Evolutionary conservation across 352 stramenopile genomes (phyloP), one percentile per base, ranked within the genome.

Genomic region (Pilasporangium apinafurcum): DNA sequence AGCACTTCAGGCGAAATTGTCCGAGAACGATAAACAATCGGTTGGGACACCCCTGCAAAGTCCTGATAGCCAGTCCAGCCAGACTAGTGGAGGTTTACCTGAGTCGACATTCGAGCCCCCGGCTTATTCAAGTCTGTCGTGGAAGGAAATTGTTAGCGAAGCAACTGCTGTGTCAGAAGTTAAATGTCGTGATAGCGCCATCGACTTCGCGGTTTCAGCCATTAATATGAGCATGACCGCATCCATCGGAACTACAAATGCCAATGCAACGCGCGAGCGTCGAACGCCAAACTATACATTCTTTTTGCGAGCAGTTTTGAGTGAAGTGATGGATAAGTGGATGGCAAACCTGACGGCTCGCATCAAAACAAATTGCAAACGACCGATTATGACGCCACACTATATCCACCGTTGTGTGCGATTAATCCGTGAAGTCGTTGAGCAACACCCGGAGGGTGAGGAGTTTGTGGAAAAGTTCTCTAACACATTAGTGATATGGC

Each of bases 291-390:
- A 89, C 56, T 92, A 92, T 55, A 66, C 92, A 18, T 94, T 94
- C 50, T 84, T 94, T 37, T 71, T 94, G 14, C 67, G 83, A 36
- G 83, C 78, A 17, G 63, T 92, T 21, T 56, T 94, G 27, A 90
- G 65, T 37, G 83, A 94, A 49, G 72, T 78, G 4, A 92, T 94
- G 83, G 80, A 94, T 58, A 94, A 94, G 49, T 94, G 83, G 83
- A 87, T 92, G 75, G 75, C 77, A 14, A 87, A 80, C 31, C 67
- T 90, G 8, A 71, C 62, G 4, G 58, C 68, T 20, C 60, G 76
- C 2, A 59, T 71, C 17, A 89, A 88, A 37, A 70, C 52, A 8
- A 89, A 88, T 49, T 83, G 66, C 48, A 75, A 77, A 37, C 68
- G 81, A 8, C 81, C 80, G 17, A 86, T 92, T 44, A 83, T 83